These are phyloP conservation scores for Physcomitrium patens DNA, from an alignment of 225 moss, liverwort and hornwort genomes.

Conservation along the genomic window DNA sequence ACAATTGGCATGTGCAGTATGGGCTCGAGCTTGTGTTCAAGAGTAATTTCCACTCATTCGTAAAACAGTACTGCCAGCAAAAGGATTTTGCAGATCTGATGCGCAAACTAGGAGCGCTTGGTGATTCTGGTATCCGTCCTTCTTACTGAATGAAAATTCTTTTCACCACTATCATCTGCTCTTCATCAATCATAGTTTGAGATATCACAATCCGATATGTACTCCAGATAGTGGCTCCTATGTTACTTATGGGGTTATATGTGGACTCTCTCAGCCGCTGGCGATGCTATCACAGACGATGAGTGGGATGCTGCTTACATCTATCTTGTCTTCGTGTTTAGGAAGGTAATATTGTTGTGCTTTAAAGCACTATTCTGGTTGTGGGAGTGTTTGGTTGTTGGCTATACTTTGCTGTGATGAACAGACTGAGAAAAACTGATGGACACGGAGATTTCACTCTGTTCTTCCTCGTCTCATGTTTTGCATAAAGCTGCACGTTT, in stretches of 20 bases:
- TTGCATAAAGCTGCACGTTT: background rate
- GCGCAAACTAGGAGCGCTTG: constrained; percentile 91
- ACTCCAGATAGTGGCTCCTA: constrained; percentile 11
- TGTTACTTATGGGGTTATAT: constrained; percentile 23
- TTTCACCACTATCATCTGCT: constrained; percentile 14
- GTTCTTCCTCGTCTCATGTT: constrained; percentile 2
- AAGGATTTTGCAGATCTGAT: constrained; percentile 96
- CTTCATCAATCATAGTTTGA: constrained; percentile 9
- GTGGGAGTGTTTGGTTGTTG: constrained; percentile 20
- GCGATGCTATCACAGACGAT: constrained; percentile 76
- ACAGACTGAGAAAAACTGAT: constrained; percentile 7
- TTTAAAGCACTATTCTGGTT: constrained; percentile 18
- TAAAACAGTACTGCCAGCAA: constrained; percentile 80
- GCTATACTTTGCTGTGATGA: background rate
- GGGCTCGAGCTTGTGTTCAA: constrained; percentile 89
- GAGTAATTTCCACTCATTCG: constrained; percentile 94
- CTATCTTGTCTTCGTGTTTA: constrained; percentile 88
- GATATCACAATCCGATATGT: constrained; percentile 19
- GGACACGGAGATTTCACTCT: background rate
- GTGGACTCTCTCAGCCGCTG: constrained; percentile 52
- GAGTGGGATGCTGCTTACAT: constrained; percentile 99
- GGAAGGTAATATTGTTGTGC: constrained; percentile 51
- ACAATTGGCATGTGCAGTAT: constrained; percentile 53
- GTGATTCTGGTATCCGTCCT: constrained; percentile 61
- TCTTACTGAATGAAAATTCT: constrained; percentile 20